Percentiles rank a stretch among this genome's conserved stretches.
These are phyloP conservation scores for Cystoderma amianthinum DNA, from an alignment of 768 basidiomycete species.

Conservation along the genomic window DNA sequence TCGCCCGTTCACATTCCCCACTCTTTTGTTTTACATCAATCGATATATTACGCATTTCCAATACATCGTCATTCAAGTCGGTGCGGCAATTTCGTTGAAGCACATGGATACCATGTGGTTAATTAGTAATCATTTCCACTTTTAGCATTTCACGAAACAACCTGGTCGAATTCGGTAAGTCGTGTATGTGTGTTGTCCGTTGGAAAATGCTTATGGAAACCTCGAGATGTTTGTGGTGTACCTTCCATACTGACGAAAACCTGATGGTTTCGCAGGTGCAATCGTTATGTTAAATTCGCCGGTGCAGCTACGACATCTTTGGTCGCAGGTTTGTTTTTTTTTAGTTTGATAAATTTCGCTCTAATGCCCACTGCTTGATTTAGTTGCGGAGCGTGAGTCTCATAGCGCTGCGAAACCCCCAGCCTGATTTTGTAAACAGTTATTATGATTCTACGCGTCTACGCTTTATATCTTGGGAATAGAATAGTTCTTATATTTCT, in stretches of 20 bases:
- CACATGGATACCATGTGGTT: no score
- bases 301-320: constrained; percentile 13
- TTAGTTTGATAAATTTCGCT: neutral
- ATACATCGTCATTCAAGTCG: constrained; percentile 16
- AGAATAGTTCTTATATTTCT: constrained; percentile 11
- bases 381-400: constrained; percentile 12
- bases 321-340: constrained; percentile 10
- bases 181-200: neutral
- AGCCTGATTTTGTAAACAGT: constrained; percentile 4
- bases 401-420: neutral
- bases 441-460: constrained; percentile 16
- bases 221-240: constrained; percentile 7
- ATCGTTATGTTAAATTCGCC: constrained; percentile 14
- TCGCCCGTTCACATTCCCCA: constrained; percentile 12
- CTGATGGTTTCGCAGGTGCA: constrained; percentile 9
- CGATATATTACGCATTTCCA: constrained; percentile 15
- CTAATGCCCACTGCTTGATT: neutral
- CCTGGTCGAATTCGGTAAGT: constrained; percentile 13
- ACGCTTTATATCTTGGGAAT: constrained; percentile 15
- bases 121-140: neutral
- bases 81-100: no score
- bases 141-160: constrained; percentile 14
- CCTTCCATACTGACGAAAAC: neutral
- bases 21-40: constrained; percentile 13
- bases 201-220: neutral